Evolutionary conservation across 1,284 basidiomycete species (phyloP), one percentile per base, ranked within the genome.

Genomic region (Cutaneotrichosporon mucoides): DNA sequence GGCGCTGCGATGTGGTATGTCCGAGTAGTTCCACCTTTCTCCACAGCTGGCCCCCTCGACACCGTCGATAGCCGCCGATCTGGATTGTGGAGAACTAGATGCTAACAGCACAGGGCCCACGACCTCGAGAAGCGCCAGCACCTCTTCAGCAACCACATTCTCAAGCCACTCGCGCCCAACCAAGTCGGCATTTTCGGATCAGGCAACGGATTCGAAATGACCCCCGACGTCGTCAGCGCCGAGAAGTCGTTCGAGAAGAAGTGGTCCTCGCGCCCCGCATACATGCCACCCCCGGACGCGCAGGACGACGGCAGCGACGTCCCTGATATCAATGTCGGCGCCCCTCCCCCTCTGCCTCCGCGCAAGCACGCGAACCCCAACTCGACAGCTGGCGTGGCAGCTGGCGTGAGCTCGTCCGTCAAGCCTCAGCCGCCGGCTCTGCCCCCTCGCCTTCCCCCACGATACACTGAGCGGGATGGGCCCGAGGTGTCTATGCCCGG

Each of bases 1-100:
- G 91, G 91, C 3, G 89, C 89, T 2, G 90, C 89, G 1, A 93
- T 94, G 91, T 92, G 90, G 89, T 76, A 43, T 47, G 72, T 69
- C 4, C n/a, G 24, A 24, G 24, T 24, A 40, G 38, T 40, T 40
- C 24, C 24, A 24, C 24, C 24, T 24, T 24, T 24, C 24, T 24
- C 24, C 24, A 24, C 24, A 24, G 24, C 24, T 24, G 24, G 24
- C 24, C 24, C 24, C 24, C 24, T 24, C 24, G 24, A 24, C 24
- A 24, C 24, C 24, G 24, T 24, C 24, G 24, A 24, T 24, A 24
- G 24, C 24, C 24, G 24, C 24, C 24, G 24, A 3, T 24, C 24
- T 24, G 24, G 24, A 24, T 24, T 24, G 24, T 24, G 24, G 24
- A 24, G 24, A 24, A 24, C 24, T 24, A 24, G 24, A 24, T 24